Conservation (phyloP, 2,329 filamentous ascomycete genomes). For the Scolecobasidium constrictum region DNA sequence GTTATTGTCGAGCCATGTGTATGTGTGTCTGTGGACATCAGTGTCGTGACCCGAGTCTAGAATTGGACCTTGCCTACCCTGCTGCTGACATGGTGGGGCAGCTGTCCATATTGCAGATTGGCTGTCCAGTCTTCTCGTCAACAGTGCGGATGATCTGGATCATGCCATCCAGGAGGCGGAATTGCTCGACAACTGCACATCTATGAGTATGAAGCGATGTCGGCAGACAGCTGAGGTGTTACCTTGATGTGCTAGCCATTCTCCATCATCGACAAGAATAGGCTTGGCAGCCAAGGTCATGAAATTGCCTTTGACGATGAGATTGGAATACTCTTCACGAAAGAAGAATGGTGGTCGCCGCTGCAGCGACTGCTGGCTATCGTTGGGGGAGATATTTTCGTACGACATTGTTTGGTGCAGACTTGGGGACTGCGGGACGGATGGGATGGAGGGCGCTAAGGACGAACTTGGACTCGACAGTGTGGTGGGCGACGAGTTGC, state of each 20-base stretch:
- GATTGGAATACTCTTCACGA: constrained; percentile 62
- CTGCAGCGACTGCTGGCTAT: constrained; percentile 35
- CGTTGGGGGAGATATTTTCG: constrained; percentile 44
- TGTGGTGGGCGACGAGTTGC: constrained; percentile 20
- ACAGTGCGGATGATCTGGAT: constrained; percentile 80
- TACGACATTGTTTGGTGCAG: constrained; percentile 57
- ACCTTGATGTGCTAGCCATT: constrained; percentile 96
- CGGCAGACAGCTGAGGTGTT: too few species aligned
- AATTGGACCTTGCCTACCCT: constrained; percentile 63
- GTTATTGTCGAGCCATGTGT: constrained; percentile 88
- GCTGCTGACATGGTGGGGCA: constrained; percentile 94
- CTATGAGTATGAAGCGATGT: constrained; percentile 7
- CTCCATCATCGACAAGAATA: constrained; percentile 84
- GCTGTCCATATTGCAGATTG: constrained; percentile 72
- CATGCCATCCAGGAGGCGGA: constrained; percentile 79
- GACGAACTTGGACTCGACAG: constrained; percentile 21
- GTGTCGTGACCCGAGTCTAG: too few species aligned
- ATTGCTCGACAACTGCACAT: constrained; percentile 74
- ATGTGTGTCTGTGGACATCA: constrained; percentile 63
- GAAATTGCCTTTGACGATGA: constrained; percentile 96
- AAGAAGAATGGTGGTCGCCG: constrained; percentile 65
- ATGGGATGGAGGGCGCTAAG: constrained; percentile 18
- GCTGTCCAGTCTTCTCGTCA: constrained; percentile 60
- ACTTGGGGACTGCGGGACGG: constrained; percentile 40
- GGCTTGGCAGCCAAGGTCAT: constrained; percentile 90